Conservation (phyloP, 768 basidiomycete species). For the Macrolepiota albuminosa region DNA sequence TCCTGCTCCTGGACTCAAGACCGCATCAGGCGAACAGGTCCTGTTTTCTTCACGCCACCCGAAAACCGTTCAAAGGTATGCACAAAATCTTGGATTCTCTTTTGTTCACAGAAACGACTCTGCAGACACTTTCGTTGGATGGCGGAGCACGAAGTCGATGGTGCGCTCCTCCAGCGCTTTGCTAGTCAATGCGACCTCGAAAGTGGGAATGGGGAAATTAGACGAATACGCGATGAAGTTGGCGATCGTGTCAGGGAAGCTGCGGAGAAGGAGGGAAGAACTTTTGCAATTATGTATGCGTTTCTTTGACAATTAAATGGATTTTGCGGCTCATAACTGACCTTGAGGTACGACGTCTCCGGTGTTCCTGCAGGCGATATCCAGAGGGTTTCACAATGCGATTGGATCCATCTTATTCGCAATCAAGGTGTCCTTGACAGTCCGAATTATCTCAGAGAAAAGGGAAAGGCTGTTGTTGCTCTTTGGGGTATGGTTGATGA, state of each 20-base stretch:
- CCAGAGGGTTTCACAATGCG: slow-evolving; percentile 59
- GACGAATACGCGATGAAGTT: slow-evolving; percentile 66
- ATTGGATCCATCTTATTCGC: slow-evolving; percentile 69
- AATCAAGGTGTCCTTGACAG: slow-evolving; percentile 60
- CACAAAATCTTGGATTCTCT: background rate
- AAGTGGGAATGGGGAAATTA: slow-evolving; percentile 50
- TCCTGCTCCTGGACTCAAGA: slow-evolving; percentile 61
- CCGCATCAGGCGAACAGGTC: slow-evolving; percentile 51
- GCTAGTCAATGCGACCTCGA: slow-evolving; percentile 60
- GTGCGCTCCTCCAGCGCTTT: slow-evolving; percentile 79
- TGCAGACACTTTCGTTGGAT: slow-evolving; percentile 76
- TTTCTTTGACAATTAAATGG: background rate
- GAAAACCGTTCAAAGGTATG: slow-evolving; percentile 61
- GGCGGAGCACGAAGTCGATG: slow-evolving; percentile 77
- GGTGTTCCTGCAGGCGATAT: slow-evolving; percentile 71
- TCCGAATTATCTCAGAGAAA: slow-evolving; percentile 69
- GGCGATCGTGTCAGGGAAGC: slow-evolving; percentile 66
- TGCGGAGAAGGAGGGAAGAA: slow-evolving; percentile 75
- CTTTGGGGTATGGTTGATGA: slow-evolving; percentile 54
- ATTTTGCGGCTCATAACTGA: slow-evolving; percentile 1
- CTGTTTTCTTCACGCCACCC: slow-evolving; percentile 78
- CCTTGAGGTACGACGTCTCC: slow-evolving; percentile 73
- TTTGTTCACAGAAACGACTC: slow-evolving; percentile 1
- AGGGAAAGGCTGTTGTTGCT: slow-evolving; percentile 64
- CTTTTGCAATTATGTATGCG: slow-evolving; percentile 80